Base-by-base conservation (phyloP, 2,329 filamentous ascomycete genomes). In the Sporothrix sp. region DNA sequence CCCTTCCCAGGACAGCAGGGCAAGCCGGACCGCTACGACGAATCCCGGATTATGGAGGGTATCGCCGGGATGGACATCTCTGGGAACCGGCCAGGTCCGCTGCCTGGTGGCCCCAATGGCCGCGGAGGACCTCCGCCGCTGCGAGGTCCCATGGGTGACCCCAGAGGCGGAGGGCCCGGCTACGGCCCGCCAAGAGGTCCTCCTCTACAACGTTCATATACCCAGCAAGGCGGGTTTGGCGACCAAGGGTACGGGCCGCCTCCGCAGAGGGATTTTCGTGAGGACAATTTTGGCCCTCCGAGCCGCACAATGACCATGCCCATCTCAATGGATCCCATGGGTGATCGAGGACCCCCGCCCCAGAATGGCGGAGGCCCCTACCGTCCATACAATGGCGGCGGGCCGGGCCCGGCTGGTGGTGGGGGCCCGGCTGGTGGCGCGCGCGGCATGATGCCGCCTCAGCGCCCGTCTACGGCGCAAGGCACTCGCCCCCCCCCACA, bases 231-330 rank as follows among this genome's bases (percentile, higher is more conserved):
- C 14, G 40, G 30, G 3, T 61, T 63, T 6, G 58, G 50, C 21
- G 59, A 62, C 7, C 62, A 62, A 50, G 63, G 62, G 4, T 68
- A 67, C 52, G 65, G 62, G 6, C 56, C 56, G 6, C 50, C 58
- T 5, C 49, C 58, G 2, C 51, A 42, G 3, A 25, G 46, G 11
- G 64, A 65, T 3, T 69, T 66, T 55, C 60, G 62, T 8, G 66
- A 70, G 16, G 66, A 70, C 42, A 64, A 63, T 6, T 79, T 75
- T 56, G 75, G 68, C 0, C 71, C 74, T 2, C 76, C 75, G 8
- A 60, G 66, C n/a, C 70, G 79, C 57, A 82, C 78, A 52, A 77
- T 75, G 72, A 83, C 80, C 5, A 78, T 81, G 75, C 78, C 79
- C 2, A 42, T n/a, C 3, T 62, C 69, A 3, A 71, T 75, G 50